A percentile compares a stretch with the other conserved stretches of the same genome.
phyloP scores from a whole-genome alignment of 2,329 filamentous ascomycete species.

The Aspergillus novofumigatus region DNA sequence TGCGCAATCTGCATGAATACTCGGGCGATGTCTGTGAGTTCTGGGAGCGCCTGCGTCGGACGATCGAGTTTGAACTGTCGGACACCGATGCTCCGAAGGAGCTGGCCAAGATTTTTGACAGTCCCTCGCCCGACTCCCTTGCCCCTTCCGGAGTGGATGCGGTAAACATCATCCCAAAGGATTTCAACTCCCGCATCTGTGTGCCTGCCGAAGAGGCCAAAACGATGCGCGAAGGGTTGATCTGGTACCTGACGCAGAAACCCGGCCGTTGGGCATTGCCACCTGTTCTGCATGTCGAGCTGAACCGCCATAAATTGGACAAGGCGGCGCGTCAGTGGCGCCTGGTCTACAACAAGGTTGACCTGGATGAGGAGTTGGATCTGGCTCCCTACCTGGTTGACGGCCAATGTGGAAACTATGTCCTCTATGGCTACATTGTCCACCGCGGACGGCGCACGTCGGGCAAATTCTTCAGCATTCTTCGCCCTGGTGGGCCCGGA shows the following conservation, averaged over 20 bases:
- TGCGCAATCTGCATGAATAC: constrained; percentile 41
- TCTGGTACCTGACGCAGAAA: constrained; percentile 28
- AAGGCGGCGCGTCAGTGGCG: constrained; percentile 52
- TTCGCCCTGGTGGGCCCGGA: constrained; percentile 54
- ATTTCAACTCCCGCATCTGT: constrained; percentile 37
- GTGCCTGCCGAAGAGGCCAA: constrained; percentile 36
- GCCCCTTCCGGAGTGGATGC: constrained; percentile 21
- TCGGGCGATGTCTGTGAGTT: constrained; percentile 52
- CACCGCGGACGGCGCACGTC: constrained; percentile 58
- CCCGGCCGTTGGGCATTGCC: constrained; percentile 43
- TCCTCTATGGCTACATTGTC: constrained; percentile 57
- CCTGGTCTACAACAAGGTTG: constrained; percentile 54
- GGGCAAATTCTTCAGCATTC: constrained; percentile 56
- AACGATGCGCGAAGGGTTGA: constrained; percentile 35
- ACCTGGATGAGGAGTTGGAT: constrained; percentile 51
- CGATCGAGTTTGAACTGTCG: constrained; percentile 50
- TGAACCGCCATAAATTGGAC: constrained; percentile 56
- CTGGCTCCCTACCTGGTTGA: constrained; percentile 36
- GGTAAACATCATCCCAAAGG: constrained; percentile 32
- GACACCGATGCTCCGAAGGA: constrained; percentile 40
- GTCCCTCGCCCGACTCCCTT: constrained; percentile 19
- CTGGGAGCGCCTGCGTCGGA: constrained; percentile 52
- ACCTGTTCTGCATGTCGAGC: constrained; percentile 51
- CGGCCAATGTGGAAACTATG: constrained; percentile 44
- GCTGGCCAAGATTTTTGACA: constrained; percentile 48